Conservation (phyloP, 305 asterid genomes). For the Salvia sclarea region DNA sequence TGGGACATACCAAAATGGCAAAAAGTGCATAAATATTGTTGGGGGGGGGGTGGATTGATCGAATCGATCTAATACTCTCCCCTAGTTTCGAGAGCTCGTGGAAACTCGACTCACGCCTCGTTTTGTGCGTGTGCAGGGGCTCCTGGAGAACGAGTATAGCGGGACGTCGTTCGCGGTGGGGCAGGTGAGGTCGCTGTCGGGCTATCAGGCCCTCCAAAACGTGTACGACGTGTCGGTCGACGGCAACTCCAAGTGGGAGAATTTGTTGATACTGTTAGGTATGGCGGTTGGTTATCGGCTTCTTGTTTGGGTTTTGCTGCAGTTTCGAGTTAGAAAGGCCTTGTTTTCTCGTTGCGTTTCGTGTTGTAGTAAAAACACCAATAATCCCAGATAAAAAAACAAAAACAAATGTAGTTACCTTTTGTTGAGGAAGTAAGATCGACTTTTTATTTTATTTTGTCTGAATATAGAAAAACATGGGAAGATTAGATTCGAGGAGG, state of each 20-base stretch:
- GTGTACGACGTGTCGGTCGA: conserved; percentile 66
- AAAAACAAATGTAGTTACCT: conserved; percentile 2
- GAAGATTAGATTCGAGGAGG: background rate
- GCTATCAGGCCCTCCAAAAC: conserved; percentile 73
- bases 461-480: background rate
- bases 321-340: conserved; percentile 53
- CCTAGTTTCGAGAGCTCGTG: background rate
- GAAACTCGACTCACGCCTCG: background rate
- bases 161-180: conserved; percentile 89
- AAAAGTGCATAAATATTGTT: too few relatives aligned
- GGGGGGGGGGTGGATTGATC: too few relatives aligned
- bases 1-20: too few relatives aligned
- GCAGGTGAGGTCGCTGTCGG: conserved; percentile 82
- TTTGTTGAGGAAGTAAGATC: background rate
- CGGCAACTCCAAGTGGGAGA: conserved; percentile 74
- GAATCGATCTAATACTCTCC: too few relatives aligned
- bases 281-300: conserved; percentile 80
- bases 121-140: conserved; percentile 64
- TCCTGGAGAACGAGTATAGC: conserved; percentile 85
- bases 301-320: conserved; percentile 59
- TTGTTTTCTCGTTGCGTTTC: conserved; percentile 40
- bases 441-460: background rate
- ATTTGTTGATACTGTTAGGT: conserved; percentile 63
- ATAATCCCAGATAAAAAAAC: conserved; percentile 44
- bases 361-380: conserved; percentile 48